Evolutionary conservation across 2,329 filamentous ascomycete genomes (phyloP).

Genomic region (Pseudocercospora musae): DNA sequence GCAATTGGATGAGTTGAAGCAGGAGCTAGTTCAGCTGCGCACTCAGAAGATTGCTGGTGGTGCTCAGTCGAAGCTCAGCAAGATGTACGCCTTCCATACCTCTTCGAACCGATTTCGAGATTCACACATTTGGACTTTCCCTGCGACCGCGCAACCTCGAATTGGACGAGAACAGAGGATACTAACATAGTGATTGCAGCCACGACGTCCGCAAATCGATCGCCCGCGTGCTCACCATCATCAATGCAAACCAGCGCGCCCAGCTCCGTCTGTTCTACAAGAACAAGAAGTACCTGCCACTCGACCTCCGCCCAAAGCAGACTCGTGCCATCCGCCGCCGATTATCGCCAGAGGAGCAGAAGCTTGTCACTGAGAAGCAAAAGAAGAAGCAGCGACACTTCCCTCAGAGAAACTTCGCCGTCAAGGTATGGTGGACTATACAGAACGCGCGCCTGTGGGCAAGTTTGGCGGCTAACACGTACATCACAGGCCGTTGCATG

Average conservation of each 20-base stretch:
- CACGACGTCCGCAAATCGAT: conserved; percentile 99
- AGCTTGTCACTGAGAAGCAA: conserved; percentile 83
- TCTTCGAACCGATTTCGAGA: background rate
- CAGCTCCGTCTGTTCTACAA: conserved; percentile 99
- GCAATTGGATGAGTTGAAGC: conserved; percentile 93
- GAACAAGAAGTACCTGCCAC: conserved; percentile 98
- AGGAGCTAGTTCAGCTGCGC: conserved; percentile 91
- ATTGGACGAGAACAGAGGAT: conserved; percentile 4
- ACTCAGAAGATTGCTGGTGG: conserved; percentile 97
- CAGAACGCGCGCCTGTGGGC: background rate
- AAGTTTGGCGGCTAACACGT: conserved; percentile 9
- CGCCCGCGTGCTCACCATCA: conserved; percentile 96
- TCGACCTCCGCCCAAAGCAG: conserved; percentile 97
- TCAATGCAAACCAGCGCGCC: conserved; percentile 98
- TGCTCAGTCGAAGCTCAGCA: conserved; percentile 91
- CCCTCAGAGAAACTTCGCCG: conserved; percentile 96
- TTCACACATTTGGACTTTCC: background rate
- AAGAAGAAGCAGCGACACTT: conserved; percentile 96
- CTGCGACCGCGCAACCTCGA: background rate
- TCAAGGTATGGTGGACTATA: conserved; percentile 67
- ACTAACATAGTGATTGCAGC: conserved; percentile 49
- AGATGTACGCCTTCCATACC: conserved; percentile 67
- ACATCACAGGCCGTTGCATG: conserved; percentile 16
- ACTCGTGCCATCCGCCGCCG: conserved; percentile 96
- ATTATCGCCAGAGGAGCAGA: conserved; percentile 86